Evolutionary conservation across 345 rosid genomes (phyloP), one percentile per base, ranked within the genome.

Genomic region (Boechera retrofracta): DNA sequence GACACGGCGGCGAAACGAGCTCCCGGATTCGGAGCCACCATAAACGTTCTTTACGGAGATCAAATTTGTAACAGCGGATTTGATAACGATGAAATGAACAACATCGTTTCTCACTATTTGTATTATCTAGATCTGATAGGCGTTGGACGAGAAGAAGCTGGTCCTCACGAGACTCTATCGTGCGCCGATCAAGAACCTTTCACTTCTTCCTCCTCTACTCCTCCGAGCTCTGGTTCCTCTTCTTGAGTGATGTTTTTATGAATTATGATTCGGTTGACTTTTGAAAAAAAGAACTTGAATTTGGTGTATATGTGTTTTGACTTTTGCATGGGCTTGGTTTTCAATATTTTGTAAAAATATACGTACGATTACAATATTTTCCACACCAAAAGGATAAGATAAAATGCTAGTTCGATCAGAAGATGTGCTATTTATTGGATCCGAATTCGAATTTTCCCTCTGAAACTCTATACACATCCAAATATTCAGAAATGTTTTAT

Each of bases 71-170:
- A 87, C 21, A 81, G 85, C 12, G 87, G 89, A 0, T 71, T 65
- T 11, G 93, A 92, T 5, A 83, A 80, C 45, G 93, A 92, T 33
- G 87, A 88, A 31, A 89, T 92, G 98, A 85, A 87, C 85, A 89
- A 81, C 77, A 85, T 86, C 1, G 9, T 91, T 16, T 93, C 97
- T 12, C 98, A 91, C 66, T 93, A 87, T 69, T 82, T 77, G 11
- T 83, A 91, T 62, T 89, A 93, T 80, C 91, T 93, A 3, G 98
- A 94, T 72, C 79, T 91, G 24, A 80, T 91, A 82, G 98, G 98
- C 3, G 88, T 91, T 5, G 96, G 97, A 35, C 77, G 98, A 28
- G 97, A 94, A 67, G 94, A 89, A 15, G 98, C 98, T 1, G 98
- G 98, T 21, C 85, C 97, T 2, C 88, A 88, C 48, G 97, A 91